Base-by-base conservation (phyloP, 208 protist genomes). In the Crithidia acanthocephali region DNA sequence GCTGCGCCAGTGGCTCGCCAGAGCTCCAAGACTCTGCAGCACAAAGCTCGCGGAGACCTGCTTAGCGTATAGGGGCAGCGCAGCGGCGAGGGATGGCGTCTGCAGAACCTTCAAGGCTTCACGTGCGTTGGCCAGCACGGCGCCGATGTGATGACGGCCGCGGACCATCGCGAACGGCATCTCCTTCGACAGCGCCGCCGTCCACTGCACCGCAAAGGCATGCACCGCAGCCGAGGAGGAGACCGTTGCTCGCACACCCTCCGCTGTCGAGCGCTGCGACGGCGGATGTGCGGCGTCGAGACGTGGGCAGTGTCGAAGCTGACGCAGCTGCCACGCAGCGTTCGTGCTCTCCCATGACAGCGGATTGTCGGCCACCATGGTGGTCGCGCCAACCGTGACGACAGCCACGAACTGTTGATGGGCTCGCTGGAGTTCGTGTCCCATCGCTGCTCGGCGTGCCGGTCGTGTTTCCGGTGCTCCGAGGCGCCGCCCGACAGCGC, bases 251-350 rank as follows among this genome's bases (percentile, higher is more conserved):
- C 15, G 22, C 11, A 28, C 42, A 18, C 20, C 11, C 28, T 30
- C 25, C 20, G 35, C 37, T 7, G 50, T 40, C 44, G 9, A 42
- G 44, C 15, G 4, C 22, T 25, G 33, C 37, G 37, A 15, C 37
- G 9, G 37, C 37, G 13, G 13, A 6, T 13, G 6, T 42, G 6
- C 37, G 13, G 13, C 13, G 37, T 42, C 37, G 37, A 42, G 37
- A 15, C 37, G 6, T 42, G 37, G 13, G 37, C 37, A 42, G 30
- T 25, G 35, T 3, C 55, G 57, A 28, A 74, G 64, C 25, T 74
- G 72, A 35, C 32, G 60, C 62, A 72, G 25, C 66, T 76, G 70
- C 79, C 79, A 84, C 50, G 44, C 40, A 2, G 33, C 67, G 9
- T 42, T 55, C 42, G 71, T 53, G 40, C 71, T 40, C 30, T 78